These are phyloP conservation scores for Colletotrichum sublineola DNA, from an alignment of 2,329 filamentous ascomycete genomes.

Conservation along the genomic window DNA sequence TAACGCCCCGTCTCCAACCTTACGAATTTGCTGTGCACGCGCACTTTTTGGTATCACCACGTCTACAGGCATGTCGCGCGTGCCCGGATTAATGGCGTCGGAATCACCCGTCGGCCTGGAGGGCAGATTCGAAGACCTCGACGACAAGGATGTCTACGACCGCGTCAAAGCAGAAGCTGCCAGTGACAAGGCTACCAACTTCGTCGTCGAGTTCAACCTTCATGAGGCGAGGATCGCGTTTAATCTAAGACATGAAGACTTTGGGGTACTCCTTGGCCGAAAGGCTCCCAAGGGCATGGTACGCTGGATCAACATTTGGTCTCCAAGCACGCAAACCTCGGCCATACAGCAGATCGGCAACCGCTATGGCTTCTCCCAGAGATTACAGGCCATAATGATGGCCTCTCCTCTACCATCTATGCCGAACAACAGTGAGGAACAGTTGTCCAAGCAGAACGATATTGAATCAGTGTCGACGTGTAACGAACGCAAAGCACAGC, in stretches of 20 bases:
- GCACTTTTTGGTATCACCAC: neutral
- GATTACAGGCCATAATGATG: slow-evolving; percentile 73
- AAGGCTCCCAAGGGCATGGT: slow-evolving; percentile 52
- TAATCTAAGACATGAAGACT: slow-evolving; percentile 60
- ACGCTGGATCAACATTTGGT: slow-evolving; percentile 84
- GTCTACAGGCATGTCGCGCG: neutral
- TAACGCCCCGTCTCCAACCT: neutral
- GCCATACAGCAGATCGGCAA: slow-evolving; percentile 67
- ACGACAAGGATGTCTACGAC: slow-evolving; percentile 61
- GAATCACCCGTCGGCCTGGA: slow-evolving; percentile 14
- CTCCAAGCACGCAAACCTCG: slow-evolving; percentile 70
- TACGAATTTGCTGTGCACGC: neutral
- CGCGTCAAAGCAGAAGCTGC: slow-evolving; percentile 57
- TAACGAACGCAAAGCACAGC: slow-evolving; percentile 30
- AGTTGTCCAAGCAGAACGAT: slow-evolving; percentile 5
- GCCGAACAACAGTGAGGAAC: neutral
- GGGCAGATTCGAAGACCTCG: slow-evolving; percentile 65
- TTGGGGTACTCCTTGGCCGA: slow-evolving; percentile 55
- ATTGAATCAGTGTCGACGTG: slow-evolving; percentile 16
- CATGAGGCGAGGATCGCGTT: slow-evolving; percentile 68
- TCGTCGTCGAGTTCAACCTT: slow-evolving; percentile 75
- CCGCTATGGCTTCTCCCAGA: slow-evolving; percentile 76
- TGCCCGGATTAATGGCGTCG: neutral
- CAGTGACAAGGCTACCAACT: slow-evolving; percentile 63
- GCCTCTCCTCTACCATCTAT: slow-evolving; percentile 52